Conservation (phyloP, 2,329 filamentous ascomycete species). For the Plectosphaerella sp. region DNA sequence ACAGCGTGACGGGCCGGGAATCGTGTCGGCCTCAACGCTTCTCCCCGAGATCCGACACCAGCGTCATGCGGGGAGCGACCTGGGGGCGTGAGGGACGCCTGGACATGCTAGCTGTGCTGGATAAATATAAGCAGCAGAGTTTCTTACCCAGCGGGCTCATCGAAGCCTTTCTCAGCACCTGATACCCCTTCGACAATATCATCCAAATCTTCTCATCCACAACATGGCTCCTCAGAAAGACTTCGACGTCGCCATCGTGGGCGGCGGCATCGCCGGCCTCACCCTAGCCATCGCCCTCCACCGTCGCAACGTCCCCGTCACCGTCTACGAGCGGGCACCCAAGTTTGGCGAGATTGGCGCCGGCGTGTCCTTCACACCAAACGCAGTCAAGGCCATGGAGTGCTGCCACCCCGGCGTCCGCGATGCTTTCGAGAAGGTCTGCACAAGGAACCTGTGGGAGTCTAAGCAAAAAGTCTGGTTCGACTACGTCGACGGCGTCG, state of each 20-base stretch:
- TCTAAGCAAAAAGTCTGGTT: constrained; percentile 15
- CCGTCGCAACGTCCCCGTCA: constrained; percentile 34
- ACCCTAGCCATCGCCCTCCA: constrained; percentile 39
- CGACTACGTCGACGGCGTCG: constrained; percentile 11
- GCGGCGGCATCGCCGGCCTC: constrained; percentile 46
- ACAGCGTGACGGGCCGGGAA: no score
- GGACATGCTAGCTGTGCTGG: no score
- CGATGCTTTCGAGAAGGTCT: constrained; percentile 29
- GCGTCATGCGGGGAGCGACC: no score
- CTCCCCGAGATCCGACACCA: no score
- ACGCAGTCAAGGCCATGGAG: constrained; percentile 40
- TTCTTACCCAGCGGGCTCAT: no score
- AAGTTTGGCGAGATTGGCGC: constrained; percentile 43
- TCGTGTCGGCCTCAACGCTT: no score
- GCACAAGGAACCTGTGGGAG: constrained; percentile 25
- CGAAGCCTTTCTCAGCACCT: no score
- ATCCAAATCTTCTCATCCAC: no score
- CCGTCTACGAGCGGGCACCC: constrained; percentile 40
- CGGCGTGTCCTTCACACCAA: constrained; percentile 47
- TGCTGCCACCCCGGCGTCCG: constrained; percentile 20
- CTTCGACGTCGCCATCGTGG: constrained; percentile 39
- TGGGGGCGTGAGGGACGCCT: no score
- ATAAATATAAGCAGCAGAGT: no score
- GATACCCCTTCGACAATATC: no score
- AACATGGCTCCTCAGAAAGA: not conserved